Percentiles rank a stretch among this genome's conserved stretches.
These are phyloP conservation scores for Lathyrus aphaca DNA, from an alignment of 306 rosid species.

Conservation along the genomic window DNA sequence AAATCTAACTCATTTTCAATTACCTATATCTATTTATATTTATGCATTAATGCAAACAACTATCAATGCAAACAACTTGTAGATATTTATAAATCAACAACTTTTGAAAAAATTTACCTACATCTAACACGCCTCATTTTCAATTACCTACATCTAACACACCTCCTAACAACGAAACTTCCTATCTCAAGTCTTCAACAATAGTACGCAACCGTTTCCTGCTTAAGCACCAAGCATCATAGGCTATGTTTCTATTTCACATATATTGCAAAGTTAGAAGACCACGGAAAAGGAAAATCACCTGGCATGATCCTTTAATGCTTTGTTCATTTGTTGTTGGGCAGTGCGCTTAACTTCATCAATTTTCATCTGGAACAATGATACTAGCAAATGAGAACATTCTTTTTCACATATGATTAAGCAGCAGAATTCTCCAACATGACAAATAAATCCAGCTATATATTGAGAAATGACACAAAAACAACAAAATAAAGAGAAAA, in stretches of 20 bases:
- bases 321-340: constrained; percentile 91
- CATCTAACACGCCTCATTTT: too few species aligned
- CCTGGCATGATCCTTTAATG: constrained; percentile 88
- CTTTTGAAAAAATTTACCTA: too few species aligned
- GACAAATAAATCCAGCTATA: constrained; percentile 19
- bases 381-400: constrained; percentile 36
- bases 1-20: constrained; percentile 5
- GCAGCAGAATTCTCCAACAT: constrained; percentile 19
- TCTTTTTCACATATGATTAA: constrained; percentile 19
- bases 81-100: too few species aligned
- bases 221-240: constrained; percentile 23
- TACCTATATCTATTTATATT: not conserved
- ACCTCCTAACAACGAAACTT: constrained; percentile 8
- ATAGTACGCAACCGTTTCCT: constrained; percentile 3
- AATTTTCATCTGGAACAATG: constrained; percentile 71
- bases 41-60: too few species aligned
- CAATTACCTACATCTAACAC: too few species aligned
- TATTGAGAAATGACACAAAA: constrained; percentile 1
- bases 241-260: constrained; percentile 12
- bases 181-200: not conserved
- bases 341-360: constrained; percentile 96
- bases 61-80: too few species aligned
- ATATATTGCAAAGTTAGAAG: constrained; percentile 2
- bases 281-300: constrained; percentile 37
- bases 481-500: not conserved